A percentile compares a stretch with the other conserved stretches of the same genome.
Conservation (phyloP, 1,139 yeast genomes). For the Pneumocystis sp. region DNA sequence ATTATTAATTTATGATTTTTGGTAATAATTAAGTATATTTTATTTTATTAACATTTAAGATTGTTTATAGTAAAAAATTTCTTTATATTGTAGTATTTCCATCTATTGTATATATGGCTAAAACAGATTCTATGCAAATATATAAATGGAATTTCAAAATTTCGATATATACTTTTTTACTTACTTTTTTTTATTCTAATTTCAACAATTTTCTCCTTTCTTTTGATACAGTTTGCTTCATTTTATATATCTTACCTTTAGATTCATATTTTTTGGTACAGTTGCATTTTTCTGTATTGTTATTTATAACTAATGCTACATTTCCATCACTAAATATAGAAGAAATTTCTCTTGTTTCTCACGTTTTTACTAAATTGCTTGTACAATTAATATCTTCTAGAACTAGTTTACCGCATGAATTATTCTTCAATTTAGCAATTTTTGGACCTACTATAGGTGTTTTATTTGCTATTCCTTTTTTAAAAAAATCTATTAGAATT, state of each 20-base stretch:
- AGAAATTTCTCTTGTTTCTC: not conserved
- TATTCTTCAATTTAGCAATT: not conserved
- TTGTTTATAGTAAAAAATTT: not conserved
- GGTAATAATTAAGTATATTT: not conserved
- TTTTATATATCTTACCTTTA: not conserved
- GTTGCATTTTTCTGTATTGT: not conserved
- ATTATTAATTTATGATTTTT: not conserved
- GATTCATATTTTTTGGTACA: not conserved
- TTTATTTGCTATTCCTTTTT: constrained; percentile 26
- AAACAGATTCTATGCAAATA: not conserved
- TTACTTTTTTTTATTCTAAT: not conserved
- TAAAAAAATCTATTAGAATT: constrained; percentile 5
- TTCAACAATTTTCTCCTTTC: not conserved
- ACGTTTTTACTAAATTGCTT: not conserved
- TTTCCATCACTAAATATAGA: not conserved
- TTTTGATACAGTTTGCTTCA: not conserved
- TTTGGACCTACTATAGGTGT: not conserved
- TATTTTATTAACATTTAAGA: not conserved
- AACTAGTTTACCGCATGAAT: not conserved
- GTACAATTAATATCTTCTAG: not conserved
- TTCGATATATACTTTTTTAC: not conserved
- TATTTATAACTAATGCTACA: not conserved
- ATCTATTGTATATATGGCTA: not conserved
- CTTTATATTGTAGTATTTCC: not conserved
- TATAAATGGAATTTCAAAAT: not conserved